Evolutionary conservation across 176 grass and related monocot genomes (phyloP).

Genomic region (Calamus simplicifolius): DNA sequence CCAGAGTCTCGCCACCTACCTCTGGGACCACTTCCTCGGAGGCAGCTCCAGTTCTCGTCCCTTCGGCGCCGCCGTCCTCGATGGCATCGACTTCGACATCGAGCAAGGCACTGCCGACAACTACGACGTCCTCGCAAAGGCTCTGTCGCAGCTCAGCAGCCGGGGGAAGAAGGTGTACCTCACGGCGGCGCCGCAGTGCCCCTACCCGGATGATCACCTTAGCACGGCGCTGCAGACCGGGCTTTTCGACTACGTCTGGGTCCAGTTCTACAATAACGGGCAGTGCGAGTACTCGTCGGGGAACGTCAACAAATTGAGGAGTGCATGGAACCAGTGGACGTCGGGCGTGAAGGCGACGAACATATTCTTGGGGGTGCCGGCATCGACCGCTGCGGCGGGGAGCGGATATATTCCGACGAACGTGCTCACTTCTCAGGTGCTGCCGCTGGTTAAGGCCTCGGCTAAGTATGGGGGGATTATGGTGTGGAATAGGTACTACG

Average conservation of each 20-base stretch:
- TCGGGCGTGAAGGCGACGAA: conserved; percentile 24
- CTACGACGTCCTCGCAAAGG: conserved; percentile 32
- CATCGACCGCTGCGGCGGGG: conserved; percentile 12
- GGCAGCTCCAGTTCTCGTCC: conserved; percentile 23
- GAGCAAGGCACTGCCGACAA: conserved; percentile 20
- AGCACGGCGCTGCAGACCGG: conserved; percentile 31
- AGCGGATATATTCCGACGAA: conserved; percentile 34
- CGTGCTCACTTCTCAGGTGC: conserved; percentile 21
- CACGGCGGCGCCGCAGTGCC: conserved; percentile 45
- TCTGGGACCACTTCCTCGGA: conserved; percentile 56
- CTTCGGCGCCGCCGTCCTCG: conserved; percentile 52
- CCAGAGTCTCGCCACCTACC: conserved; percentile 40
- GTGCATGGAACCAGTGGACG: conserved; percentile 43
- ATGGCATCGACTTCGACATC: conserved; percentile 64
- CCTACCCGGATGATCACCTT: conserved; percentile 36
- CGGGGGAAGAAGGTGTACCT: conserved; percentile 21
- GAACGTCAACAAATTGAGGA: conserved; percentile 21
- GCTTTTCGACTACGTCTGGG: conserved; percentile 77
- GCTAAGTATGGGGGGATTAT: conserved; percentile 56
- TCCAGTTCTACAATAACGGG: conserved; percentile 85
- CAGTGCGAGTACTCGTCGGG: conserved; percentile 44
- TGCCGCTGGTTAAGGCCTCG: conserved; percentile 23
- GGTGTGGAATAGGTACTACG: conserved; percentile 49
- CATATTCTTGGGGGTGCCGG: conserved; percentile 55
- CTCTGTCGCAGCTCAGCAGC: conserved; percentile 19